A percentile compares a stretch with the other conserved stretches of the same genome.
These are phyloP conservation scores for Verticillium longisporum DNA, from an alignment of 2,329 filamentous ascomycete genomes.

Conservation along the genomic window DNA sequence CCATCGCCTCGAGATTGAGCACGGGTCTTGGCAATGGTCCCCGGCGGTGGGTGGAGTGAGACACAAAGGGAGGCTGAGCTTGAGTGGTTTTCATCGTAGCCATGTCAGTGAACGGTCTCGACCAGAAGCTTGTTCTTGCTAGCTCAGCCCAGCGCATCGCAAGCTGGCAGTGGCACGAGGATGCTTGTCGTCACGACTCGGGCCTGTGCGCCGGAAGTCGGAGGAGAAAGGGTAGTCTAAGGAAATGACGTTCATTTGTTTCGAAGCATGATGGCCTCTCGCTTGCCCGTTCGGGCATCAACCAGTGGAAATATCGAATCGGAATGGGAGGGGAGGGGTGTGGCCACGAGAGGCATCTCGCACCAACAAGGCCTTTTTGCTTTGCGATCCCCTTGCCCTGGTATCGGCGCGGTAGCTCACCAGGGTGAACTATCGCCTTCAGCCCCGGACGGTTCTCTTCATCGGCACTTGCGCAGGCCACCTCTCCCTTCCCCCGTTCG, in stretches of 20 bases:
- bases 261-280: background rate
- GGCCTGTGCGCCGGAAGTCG: background rate
- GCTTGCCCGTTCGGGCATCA: background rate
- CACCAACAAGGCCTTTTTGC: too few relatives aligned
- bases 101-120: background rate
- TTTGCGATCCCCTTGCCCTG: too few relatives aligned
- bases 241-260: background rate
- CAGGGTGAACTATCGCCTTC: too few relatives aligned
- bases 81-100: background rate
- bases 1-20: background rate
- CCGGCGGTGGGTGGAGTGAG: background rate
- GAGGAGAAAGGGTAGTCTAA: background rate
- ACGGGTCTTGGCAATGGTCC: background rate
- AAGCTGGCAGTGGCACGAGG: background rate
- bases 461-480: too few relatives aligned
- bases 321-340: background rate
- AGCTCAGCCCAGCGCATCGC: background rate
- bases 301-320: background rate
- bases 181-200: background rate
- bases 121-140: background rate
- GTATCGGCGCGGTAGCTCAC: too few relatives aligned
- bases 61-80: background rate
- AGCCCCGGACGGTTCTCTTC: too few relatives aligned
- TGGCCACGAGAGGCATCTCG: background rate
- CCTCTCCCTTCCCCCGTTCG: too few relatives aligned